Percentiles rank a stretch among this genome's conserved stretches.
These are phyloP conservation scores for Plasmodium gaboni DNA, from an alignment of 169 alveolate genomes.

Conservation along the genomic window DNA sequence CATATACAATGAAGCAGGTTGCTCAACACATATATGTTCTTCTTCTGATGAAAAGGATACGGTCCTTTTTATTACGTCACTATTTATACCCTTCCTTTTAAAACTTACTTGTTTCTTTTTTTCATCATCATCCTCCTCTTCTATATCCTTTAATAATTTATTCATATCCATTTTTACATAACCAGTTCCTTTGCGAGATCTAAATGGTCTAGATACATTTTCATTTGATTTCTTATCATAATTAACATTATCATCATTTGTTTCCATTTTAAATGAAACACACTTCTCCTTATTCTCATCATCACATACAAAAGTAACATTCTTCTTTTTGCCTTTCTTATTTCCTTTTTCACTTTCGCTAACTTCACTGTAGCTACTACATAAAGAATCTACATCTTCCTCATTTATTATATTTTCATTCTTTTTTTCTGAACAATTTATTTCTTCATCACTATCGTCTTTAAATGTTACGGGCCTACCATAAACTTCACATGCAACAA, in stretches of 20 bases:
- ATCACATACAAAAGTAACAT: slow-evolving; percentile 15
- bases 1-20: not conserved
- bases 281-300: not conserved
- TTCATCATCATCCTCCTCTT: slow-evolving; percentile 9
- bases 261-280: too few species aligned
- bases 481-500: slow-evolving; percentile 24
- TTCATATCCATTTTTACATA: slow-evolving; percentile 59
- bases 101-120: not conserved
- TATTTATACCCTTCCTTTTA: not conserved
- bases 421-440: not conserved
- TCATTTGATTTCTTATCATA: not conserved
- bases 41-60: slow-evolving; percentile 25
- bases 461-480: slow-evolving; percentile 58
- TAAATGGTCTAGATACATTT: slow-evolving; percentile 4
- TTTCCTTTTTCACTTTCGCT: not conserved
- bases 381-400: too few species aligned
- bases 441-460: slow-evolving; percentile 28
- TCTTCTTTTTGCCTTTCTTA: not conserved
- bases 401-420: not conserved
- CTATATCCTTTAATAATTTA: slow-evolving; percentile 46
- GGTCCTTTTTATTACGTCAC: slow-evolving; percentile 1
- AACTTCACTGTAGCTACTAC: slow-evolving; percentile 12
- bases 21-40: slow-evolving; percentile 7
- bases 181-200: slow-evolving; percentile 51
- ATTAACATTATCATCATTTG: too few species aligned